A percentile compares a stretch with the other conserved stretches of the same genome.
Conservation (phyloP, 2,329 filamentous ascomycete species). For the Diplodia intermedia region DNA sequence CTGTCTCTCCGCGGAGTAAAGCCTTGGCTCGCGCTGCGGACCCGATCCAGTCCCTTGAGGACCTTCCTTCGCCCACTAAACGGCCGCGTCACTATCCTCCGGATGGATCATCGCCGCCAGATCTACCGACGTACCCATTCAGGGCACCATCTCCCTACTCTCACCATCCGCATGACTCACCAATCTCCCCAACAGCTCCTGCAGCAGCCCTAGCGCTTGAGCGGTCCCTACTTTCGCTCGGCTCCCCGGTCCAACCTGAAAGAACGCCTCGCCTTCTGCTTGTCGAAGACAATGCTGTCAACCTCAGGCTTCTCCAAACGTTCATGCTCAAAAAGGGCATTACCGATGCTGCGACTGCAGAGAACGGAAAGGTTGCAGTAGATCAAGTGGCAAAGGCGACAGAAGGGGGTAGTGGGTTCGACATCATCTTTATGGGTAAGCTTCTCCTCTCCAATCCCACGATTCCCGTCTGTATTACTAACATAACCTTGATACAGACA, state of each 20-base stretch:
- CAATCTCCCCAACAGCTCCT: conserved; percentile 22
- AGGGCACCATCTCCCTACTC: conserved; percentile 15
- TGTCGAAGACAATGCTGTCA: conserved; percentile 52
- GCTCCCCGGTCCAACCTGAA: conserved; percentile 34
- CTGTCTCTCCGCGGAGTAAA: conserved; percentile 20
- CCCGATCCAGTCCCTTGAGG: conserved; percentile 6
- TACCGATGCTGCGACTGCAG: conserved; percentile 43
- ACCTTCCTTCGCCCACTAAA: conserved; percentile 29
- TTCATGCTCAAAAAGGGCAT: conserved; percentile 47
- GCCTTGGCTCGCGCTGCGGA: conserved; percentile 17
- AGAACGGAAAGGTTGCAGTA: conserved; percentile 40
- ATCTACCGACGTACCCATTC: conserved; percentile 10
- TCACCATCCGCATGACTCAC: conserved; percentile 17
- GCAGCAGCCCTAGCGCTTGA: conserved; percentile 15
- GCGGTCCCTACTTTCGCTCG: background rate
- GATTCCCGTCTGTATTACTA: background rate
- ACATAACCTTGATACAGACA: conserved; percentile 44
- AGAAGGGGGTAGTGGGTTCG: conserved; percentile 36
- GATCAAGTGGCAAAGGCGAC: conserved; percentile 45
- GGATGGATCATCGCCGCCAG: conserved; percentile 14
- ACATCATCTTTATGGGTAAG: conserved; percentile 48
- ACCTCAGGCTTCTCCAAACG: conserved; percentile 46
- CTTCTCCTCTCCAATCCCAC: background rate
- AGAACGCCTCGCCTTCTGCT: conserved; percentile 43
- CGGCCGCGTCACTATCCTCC: conserved; percentile 11